Base-by-base conservation (phyloP, 2,329 filamentous ascomycete genomes). In the Lachnellula subtilissima region DNA sequence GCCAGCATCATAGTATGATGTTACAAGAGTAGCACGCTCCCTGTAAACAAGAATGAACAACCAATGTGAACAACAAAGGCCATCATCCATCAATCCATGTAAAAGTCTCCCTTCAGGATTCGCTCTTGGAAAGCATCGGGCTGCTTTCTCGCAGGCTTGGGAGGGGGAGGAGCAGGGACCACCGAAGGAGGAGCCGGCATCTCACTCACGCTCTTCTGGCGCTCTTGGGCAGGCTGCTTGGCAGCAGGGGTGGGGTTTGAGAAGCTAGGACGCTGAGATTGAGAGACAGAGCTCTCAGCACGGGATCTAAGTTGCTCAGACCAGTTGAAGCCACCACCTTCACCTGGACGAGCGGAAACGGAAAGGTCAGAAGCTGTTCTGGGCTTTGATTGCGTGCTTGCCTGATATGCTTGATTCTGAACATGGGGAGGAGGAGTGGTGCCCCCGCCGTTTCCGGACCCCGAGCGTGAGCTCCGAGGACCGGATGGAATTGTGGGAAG, bases 51-150 rank as follows among this genome's bases (percentile, higher is more conserved):
- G 37, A 50, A 48, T 12, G 12, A 52, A 58, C 39, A 35, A 22
- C 22, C 2, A 22, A 22, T 22, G 22, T 22, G 22, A 22, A 22
- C 22, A 22, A 50, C 32, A 45, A 48, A 36, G 45, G 22, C 47
- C 46, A 47, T 46, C 19, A 37, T 23, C 56, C 25, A n/a, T 19
- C 79, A 96, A 70, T 97, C 92, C 91, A 97, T 97, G 77, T 94
- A 94, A 68, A 99, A 97, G 69, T 99, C 94, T 47, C 93, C 94
- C 76, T 96, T 94, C 64, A 99, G 81, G 67, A 99, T 97, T 64
- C 95, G 85, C 80, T 99, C 94, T 74, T 97, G 92, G 76, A 97
- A 94, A 61, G 88, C 88, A 75, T 99, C 94, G 32, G 93, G 92
- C 78, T 93, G 95, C 62, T 79, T 79, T 65, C 68, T 68, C 49